phyloP scores from a whole-genome alignment of 306 rosid species.

The Trifolium repens region DNA sequence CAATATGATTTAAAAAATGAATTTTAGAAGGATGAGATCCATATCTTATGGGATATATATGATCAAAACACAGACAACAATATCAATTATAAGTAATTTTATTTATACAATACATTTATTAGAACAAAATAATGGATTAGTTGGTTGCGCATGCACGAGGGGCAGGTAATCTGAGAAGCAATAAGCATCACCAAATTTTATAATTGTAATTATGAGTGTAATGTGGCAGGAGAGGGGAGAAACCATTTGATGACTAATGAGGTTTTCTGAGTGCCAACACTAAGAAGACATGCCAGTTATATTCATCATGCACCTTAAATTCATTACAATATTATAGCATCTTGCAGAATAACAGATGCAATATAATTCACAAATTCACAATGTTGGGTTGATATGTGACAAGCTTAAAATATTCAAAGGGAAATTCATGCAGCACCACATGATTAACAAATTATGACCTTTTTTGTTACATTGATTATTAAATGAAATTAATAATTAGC shows the following conservation, averaged over 20 bases:
- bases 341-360: conserved; percentile 30
- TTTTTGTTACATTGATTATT: too few relatives aligned
- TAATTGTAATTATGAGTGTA: conserved; percentile 27
- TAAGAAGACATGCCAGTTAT: conserved; percentile 26
- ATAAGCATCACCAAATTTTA: conserved; percentile 24
- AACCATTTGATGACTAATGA: conserved; percentile 40
- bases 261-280: conserved; percentile 35
- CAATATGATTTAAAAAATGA: background rate
- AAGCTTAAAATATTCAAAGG: conserved; percentile 40
- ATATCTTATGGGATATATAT: background rate
- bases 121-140: background rate
- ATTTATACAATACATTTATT: background rate
- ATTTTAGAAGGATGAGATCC: background rate
- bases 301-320: conserved; percentile 24
- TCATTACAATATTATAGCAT: background rate
- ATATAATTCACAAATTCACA: background rate
- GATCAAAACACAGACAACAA: too few relatives aligned
- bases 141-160: conserved; percentile 4
- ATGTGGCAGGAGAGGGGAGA: conserved; percentile 56
- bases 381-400: conserved; percentile 54
- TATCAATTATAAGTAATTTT: background rate
- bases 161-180: background rate
- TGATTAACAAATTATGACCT: conserved; percentile 34
- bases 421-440: conserved; percentile 48
- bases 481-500: background rate